phyloP scores from a whole-genome alignment of 345 rosid species.

The Brassica nigra region DNA sequence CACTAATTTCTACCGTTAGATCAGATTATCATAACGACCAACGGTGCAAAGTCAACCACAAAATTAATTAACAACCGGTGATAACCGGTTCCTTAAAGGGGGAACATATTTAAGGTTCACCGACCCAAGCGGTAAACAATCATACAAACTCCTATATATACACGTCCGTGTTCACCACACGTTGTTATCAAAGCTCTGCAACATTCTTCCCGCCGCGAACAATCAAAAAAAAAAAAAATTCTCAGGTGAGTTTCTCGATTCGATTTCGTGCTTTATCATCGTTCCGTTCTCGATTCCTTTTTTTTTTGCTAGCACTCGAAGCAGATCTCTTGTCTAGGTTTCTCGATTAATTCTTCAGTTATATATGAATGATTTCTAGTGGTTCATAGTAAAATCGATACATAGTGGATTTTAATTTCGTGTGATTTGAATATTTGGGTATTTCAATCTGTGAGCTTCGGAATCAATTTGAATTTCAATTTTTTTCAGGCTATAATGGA shows the following conservation, averaged over 20 bases:
- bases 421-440: neutral
- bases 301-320: neutral
- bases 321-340: neutral
- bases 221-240: neutral
- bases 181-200: conserved; percentile 21
- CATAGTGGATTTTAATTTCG: neutral
- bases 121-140: conserved; percentile 25
- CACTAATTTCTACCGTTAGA: conserved; percentile 18
- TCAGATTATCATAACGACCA: neutral
- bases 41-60: conserved; percentile 4
- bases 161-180: conserved; percentile 40
- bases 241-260: conserved; percentile 35
- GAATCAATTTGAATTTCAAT: neutral
- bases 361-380: neutral
- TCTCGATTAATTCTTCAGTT: neutral
- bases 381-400: neutral
- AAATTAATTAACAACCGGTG: conserved; percentile 5
- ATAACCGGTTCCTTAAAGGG: conserved; percentile 11
- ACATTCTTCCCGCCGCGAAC: conserved; percentile 13
- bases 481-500: conserved; percentile 7
- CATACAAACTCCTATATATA: neutral
- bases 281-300: neutral
- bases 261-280: neutral
- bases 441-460: neutral
- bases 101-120: neutral